These are phyloP conservation scores for Yamadazyma sp. DNA, from an alignment of 805 yeast species.

Conservation along the genomic window DNA sequence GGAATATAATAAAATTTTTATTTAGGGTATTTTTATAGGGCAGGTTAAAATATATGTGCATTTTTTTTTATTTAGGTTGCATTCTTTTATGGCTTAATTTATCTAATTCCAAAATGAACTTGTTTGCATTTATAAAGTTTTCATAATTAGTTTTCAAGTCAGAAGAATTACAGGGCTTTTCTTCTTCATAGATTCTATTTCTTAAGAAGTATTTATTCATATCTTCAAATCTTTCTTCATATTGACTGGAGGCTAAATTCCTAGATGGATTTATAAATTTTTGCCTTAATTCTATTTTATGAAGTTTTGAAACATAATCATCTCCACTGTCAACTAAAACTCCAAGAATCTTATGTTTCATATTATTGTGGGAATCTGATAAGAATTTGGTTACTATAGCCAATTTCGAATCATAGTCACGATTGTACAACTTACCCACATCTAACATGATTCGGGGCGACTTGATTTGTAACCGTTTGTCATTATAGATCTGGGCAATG, in stretches of 20 bases:
- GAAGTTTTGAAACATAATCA: slow-evolving; percentile 19
- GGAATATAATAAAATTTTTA: slow-evolving; percentile 16
- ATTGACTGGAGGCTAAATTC: neutral
- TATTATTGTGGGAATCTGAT: slow-evolving; percentile 7
- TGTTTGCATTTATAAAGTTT: slow-evolving; percentile 22
- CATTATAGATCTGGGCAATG: slow-evolving; percentile 16
- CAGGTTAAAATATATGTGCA: neutral
- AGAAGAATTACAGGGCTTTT: neutral
- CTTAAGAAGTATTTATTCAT: slow-evolving; percentile 15
- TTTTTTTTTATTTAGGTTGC: neutral
- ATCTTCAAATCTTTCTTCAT: slow-evolving; percentile 3
- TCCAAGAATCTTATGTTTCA: slow-evolving; percentile 27
- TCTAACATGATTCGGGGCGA: slow-evolving; percentile 26
- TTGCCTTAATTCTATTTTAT: slow-evolving; percentile 8
- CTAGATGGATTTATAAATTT: neutral
- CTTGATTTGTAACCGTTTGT: slow-evolving; percentile 11
- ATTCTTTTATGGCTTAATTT: slow-evolving; percentile 12
- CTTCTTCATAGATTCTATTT: slow-evolving; percentile 9
- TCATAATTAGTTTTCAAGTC: slow-evolving; percentile 10
- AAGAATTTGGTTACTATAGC: slow-evolving; percentile 15
- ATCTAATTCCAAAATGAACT: slow-evolving; percentile 18
- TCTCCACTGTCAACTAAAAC: slow-evolving; percentile 42
- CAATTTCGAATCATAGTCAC: slow-evolving; percentile 15
- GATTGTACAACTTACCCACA: slow-evolving; percentile 21
- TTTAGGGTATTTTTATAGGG: neutral